Base-by-base conservation (phyloP, 192 early-diverging fungal species). In the Gonapodya prolifera region DNA sequence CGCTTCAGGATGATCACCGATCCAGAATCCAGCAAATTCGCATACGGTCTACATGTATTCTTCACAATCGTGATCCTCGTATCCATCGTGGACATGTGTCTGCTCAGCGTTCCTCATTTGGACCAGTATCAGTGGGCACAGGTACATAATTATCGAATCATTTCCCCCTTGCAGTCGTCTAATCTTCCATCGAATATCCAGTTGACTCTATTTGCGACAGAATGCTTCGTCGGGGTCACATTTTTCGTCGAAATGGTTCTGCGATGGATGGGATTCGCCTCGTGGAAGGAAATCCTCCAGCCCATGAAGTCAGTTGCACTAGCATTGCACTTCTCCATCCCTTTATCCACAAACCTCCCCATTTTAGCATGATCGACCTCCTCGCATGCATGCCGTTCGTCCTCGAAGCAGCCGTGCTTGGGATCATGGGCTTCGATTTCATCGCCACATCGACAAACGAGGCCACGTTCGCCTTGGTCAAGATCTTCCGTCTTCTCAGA, bases 231-330 rank as follows among this genome's bases (percentile, higher is more conserved):
- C 18, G 18, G 28, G 8, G 29, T 32, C 28, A 30, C 71, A 16
- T 73, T 73, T 29, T 32, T 73, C 31, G 32, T 73, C 18, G 71
- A 73, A 29, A 73, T 73, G 28, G 29, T 73, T 73, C 71, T 73
- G 8, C 71, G 71, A 2, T 73, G 71, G 71, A 73, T 73, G 2
- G 71, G 71, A 8, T 30, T 73, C 28, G 8, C 18, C 8, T 30
- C 2, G 8, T 73, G 71, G 71, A 18, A 32, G 71, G 29, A 32
- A 30, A 30, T 32, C 29, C 71, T 32, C 32, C 32, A 32, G 2
- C 32, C 32, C 2, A 73, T 73, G 71, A 73, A 73, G 18, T 32
- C 29, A 29, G 71, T 73, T 16, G 8, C 45, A 61, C 8, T 61
- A n/a, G n/a, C n/a, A n/a, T n/a, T n/a, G n/a, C n/a, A n/a, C n/a